Evolutionary conservation across 2,329 filamentous ascomycete genomes (phyloP).

Genomic region (Botrytis fabae): DNA sequence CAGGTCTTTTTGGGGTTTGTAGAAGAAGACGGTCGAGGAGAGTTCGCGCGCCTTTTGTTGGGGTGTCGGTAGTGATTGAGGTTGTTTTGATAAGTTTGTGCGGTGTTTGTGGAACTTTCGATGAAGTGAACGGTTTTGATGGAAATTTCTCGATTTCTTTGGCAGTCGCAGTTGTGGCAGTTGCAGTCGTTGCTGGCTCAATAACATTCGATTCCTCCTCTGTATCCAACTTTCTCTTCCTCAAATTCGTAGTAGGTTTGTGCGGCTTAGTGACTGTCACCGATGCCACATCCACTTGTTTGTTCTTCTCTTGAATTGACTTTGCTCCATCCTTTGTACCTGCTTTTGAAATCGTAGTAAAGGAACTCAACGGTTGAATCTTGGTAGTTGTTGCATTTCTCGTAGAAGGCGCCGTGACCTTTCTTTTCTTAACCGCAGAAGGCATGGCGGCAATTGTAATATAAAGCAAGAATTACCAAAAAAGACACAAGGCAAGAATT

Average conservation of each 20-base stretch:
- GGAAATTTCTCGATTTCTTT: constrained; percentile 27
- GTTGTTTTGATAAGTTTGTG: constrained; percentile 29
- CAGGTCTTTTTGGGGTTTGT: constrained; percentile 19
- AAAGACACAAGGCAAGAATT: constrained; percentile 14
- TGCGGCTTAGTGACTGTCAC: constrained; percentile 42
- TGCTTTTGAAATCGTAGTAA: constrained; percentile 48
- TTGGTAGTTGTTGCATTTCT: constrained; percentile 26
- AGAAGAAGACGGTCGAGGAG: constrained; percentile 39
- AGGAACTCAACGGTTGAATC: constrained; percentile 44
- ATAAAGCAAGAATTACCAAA: constrained; percentile 20
- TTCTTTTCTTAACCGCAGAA: constrained; percentile 37
- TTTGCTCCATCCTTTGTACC: constrained; percentile 39
- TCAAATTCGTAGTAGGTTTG: constrained; percentile 36
- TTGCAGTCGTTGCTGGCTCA: constrained; percentile 18
- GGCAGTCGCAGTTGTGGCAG: too few species aligned
- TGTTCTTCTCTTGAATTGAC: constrained; percentile 40
- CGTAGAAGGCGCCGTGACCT: constrained; percentile 31
- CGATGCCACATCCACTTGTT: constrained; percentile 36
- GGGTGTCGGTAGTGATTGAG: constrained; percentile 34
- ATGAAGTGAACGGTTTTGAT: constrained; percentile 22
- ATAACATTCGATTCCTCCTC: constrained; percentile 29
- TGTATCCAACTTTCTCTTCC: constrained; percentile 38
- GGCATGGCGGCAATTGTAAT: constrained; percentile 37
- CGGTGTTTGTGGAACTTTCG: constrained; percentile 34
- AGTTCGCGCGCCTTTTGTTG: constrained; percentile 38